Conservation (phyloP, 495 filamentous ascomycete genomes). For the Annulohypoxylon stygium region DNA sequence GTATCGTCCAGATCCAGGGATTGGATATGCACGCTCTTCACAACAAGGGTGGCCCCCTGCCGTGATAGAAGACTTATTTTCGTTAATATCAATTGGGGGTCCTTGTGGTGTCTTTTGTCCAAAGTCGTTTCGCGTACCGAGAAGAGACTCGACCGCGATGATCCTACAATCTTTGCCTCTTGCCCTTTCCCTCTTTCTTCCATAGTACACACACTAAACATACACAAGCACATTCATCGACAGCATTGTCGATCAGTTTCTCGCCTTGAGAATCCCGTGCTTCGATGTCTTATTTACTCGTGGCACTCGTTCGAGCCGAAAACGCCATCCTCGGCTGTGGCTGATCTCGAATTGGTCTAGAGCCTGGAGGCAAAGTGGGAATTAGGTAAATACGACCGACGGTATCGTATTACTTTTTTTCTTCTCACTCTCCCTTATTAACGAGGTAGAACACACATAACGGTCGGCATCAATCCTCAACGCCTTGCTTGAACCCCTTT, state of each 20-base stretch:
- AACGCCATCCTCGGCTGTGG: slow-evolving; percentile 39
- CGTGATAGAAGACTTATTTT: slow-evolving; percentile 38
- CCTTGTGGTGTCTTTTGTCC: slow-evolving; percentile 8
- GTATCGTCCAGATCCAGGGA: slow-evolving; percentile 44
- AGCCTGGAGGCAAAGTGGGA: slow-evolving; percentile 22
- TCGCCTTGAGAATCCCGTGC: background rate
- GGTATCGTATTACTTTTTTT: slow-evolving; percentile 19
- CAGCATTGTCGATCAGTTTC: background rate
- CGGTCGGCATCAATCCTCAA: slow-evolving; percentile 12
- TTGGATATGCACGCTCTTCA: slow-evolving; percentile 43
- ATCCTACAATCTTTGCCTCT: slow-evolving; percentile 29
- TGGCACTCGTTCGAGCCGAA: slow-evolving; percentile 30
- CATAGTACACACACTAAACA: background rate
- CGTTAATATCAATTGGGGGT: slow-evolving; percentile 23
- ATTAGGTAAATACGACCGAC: slow-evolving; percentile 22
- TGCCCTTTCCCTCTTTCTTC: background rate
- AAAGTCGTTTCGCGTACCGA: slow-evolving; percentile 36
- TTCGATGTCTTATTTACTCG: slow-evolving; percentile 39
- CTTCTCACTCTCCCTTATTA: slow-evolving; percentile 24
- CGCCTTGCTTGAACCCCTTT: slow-evolving; percentile 36
- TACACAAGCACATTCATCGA: background rate
- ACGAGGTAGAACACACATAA: slow-evolving; percentile 19
- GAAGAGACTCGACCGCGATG: slow-evolving; percentile 22
- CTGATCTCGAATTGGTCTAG: slow-evolving; percentile 20
- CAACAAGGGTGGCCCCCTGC: slow-evolving; percentile 40